Evolutionary conservation across 108 stramenopile species (phyloP).

Genomic region (Halocafeteria seosinensis): DNA sequence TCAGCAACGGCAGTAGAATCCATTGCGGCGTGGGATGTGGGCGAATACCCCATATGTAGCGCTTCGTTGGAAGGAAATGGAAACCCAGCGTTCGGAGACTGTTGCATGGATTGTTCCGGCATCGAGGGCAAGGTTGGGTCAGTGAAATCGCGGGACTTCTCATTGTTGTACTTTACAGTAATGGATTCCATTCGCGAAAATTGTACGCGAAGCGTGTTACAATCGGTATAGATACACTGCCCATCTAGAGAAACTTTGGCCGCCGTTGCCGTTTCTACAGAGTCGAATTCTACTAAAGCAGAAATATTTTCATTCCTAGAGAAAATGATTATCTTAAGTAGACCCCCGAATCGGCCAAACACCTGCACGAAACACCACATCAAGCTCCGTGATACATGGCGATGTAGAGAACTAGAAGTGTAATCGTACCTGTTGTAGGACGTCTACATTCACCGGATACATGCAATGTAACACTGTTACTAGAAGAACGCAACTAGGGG

Average conservation of each 20-base stretch:
- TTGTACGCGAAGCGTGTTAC: neutral
- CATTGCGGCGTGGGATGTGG: too few relatives aligned
- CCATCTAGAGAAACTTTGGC: neutral
- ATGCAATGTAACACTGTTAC: neutral
- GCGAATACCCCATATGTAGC: too few relatives aligned
- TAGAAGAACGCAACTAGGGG: neutral
- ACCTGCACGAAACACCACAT: too few relatives aligned
- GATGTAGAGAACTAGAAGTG: too few relatives aligned
- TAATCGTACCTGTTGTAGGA: too few relatives aligned
- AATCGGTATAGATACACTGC: neutral
- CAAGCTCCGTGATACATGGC: too few relatives aligned
- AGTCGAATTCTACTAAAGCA: neutral
- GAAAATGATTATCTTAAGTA: neutral
- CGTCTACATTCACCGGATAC: neutral
- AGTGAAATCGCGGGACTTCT: neutral
- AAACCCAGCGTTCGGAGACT: too few relatives aligned
- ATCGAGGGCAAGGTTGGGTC: neutral
- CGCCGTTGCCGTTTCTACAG: neutral
- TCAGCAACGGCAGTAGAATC: too few relatives aligned
- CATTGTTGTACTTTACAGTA: neutral
- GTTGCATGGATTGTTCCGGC: too few relatives aligned
- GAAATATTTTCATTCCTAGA: neutral
- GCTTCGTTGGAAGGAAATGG: too few relatives aligned
- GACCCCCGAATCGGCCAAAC: neutral
- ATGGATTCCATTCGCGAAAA: neutral